Percentiles rank a stretch among this genome's conserved stretches.
phyloP scores from a whole-genome alignment of 768 basidiomycete species.

The Termitomyces sp. region DNA sequence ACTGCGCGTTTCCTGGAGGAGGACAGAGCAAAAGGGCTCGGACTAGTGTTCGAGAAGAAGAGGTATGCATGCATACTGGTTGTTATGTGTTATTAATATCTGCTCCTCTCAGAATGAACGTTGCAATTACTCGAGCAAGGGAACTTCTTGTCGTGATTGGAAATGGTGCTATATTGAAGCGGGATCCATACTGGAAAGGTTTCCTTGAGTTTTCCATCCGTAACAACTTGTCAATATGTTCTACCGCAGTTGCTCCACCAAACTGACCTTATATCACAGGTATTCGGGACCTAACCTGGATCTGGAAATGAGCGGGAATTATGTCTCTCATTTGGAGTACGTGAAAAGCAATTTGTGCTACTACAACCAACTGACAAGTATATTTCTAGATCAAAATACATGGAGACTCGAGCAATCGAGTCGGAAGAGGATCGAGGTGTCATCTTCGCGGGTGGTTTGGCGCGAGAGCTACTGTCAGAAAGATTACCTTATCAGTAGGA shows the following conservation, averaged over 20 bases:
- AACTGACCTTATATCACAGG: slow-evolving; percentile 19
- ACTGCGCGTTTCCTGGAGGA: slow-evolving; percentile 41
- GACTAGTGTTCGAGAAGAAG: slow-evolving; percentile 40
- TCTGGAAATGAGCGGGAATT: slow-evolving; percentile 41
- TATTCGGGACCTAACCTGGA: slow-evolving; percentile 38
- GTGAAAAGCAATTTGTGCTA: slow-evolving; percentile 7
- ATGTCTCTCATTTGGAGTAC: slow-evolving; percentile 42
- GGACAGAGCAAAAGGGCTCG: slow-evolving; percentile 38
- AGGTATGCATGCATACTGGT: slow-evolving; percentile 23
- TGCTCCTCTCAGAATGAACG: slow-evolving; percentile 38
- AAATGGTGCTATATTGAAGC: slow-evolving; percentile 33
- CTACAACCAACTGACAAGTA: not conserved
- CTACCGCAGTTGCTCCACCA: not conserved
- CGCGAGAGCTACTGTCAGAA: slow-evolving; percentile 23
- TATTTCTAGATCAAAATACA: slow-evolving; percentile 16
- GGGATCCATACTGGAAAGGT: slow-evolving; percentile 46
- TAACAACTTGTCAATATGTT: slow-evolving; percentile 34
- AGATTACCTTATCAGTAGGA: not conserved
- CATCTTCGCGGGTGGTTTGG: slow-evolving; percentile 27
- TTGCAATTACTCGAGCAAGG: slow-evolving; percentile 48
- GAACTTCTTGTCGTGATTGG: slow-evolving; percentile 46
- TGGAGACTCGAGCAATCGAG: slow-evolving; percentile 12
- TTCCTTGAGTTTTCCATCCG: slow-evolving; percentile 42
- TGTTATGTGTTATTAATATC: not conserved
- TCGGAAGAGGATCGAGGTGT: slow-evolving; percentile 26